These are phyloP conservation scores for Ephemerocybe angulata DNA, from an alignment of 768 basidiomycete genomes.

Conservation along the genomic window DNA sequence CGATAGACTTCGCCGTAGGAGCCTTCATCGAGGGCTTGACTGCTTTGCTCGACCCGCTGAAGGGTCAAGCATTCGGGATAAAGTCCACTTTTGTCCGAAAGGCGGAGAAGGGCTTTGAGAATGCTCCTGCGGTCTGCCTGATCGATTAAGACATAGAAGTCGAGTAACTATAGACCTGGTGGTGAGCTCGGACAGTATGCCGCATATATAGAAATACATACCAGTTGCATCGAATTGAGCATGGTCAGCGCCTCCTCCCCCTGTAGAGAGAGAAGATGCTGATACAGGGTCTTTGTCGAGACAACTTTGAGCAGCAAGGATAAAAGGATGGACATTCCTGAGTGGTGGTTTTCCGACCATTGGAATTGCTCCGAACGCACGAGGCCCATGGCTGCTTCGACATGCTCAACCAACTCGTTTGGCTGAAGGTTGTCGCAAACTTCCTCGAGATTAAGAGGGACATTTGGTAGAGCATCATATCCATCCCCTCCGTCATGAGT, in stretches of 20 bases:
- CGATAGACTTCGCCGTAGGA: conserved; percentile 11
- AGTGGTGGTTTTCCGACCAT: neutral
- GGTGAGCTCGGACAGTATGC: too few species aligned
- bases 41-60: conserved; percentile 3
- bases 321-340: neutral
- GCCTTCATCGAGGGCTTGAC: conserved; percentile 2
- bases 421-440: neutral
- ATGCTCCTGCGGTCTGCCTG: too few species aligned
- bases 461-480: too few species aligned
- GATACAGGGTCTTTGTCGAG: neutral
- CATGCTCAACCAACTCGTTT: neutral
- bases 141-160: too few species aligned
- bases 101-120: conserved; percentile 7
- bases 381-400: neutral
- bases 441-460: too few species aligned
- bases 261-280: neutral
- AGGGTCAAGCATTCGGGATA: conserved; percentile 9
- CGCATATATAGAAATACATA: too few species aligned
- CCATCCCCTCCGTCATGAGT: too few species aligned
- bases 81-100: conserved; percentile 5
- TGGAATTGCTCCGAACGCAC: neutral
- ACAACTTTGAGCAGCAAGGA: neutral
- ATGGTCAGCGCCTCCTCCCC: neutral
- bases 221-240: neutral
- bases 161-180: too few species aligned